Percentiles rank a stretch among this genome's conserved stretches.
Evolutionary conservation across 805 yeast species (phyloP).

Genomic region (Blastobotrys peoriensis): DNA sequence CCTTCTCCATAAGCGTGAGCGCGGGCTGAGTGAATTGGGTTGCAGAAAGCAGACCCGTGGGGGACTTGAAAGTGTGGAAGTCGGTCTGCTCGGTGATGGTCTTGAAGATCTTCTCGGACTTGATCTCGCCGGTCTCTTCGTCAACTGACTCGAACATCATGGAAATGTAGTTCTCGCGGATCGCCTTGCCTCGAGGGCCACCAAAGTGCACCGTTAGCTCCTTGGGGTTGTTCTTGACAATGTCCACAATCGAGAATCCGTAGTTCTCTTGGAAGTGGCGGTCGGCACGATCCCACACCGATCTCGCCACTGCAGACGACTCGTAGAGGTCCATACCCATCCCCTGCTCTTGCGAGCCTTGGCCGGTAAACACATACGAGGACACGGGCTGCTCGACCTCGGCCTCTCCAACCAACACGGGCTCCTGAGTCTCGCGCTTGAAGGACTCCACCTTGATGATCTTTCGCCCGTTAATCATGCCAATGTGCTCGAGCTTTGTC

Average conservation of each 20-base stretch:
- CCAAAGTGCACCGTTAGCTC: constrained; percentile 95
- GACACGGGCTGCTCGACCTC: constrained; percentile 98
- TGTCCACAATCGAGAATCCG: constrained; percentile 94
- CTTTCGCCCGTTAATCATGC: constrained; percentile 99
- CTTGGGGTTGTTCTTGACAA: constrained; percentile 92
- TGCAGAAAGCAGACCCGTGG: constrained; percentile 92
- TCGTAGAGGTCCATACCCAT: constrained; percentile 99
- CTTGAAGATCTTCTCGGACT: constrained; percentile 93
- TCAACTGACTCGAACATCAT: constrained; percentile 97
- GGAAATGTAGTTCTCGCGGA: constrained; percentile 87
- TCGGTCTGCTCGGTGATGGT: constrained; percentile 75
- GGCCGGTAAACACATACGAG: constrained; percentile 97
- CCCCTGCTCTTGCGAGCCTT: constrained; percentile 99
- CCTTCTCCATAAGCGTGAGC: constrained; percentile 97
- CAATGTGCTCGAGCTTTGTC: constrained; percentile 88
- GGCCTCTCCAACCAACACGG: constrained; percentile 89
- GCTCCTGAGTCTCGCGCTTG: constrained; percentile 70
- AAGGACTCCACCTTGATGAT: constrained; percentile 85
- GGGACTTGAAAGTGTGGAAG: constrained; percentile 83
- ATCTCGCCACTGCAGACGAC: constrained; percentile 83
- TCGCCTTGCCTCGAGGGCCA: constrained; percentile 94
- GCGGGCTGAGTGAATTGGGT: constrained; percentile 99
- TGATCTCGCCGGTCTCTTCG: constrained; percentile 73
- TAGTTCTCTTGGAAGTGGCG: constrained; percentile 84
- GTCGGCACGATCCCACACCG: constrained; percentile 98